Conservation (phyloP, 2,329 filamentous ascomycete genomes). For the Xylariomycetidae sp. region DNA sequence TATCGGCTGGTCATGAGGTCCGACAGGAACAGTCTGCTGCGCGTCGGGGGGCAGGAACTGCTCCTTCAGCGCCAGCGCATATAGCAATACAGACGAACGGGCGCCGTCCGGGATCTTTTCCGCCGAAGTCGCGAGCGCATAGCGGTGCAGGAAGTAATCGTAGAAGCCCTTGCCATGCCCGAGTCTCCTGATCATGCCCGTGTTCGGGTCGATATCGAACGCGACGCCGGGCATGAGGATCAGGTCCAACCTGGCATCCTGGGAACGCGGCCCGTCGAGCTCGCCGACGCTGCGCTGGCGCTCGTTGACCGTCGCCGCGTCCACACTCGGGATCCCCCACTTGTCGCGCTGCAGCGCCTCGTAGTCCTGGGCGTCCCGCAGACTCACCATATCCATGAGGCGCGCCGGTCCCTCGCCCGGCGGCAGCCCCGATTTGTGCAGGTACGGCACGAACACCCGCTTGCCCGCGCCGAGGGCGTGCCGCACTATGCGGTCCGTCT, state of each 20-base stretch:
- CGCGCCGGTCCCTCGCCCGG: slow-evolving; percentile 48
- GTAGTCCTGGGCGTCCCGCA: slow-evolving; percentile 70
- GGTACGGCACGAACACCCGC: slow-evolving; percentile 85
- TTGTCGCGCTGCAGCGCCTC: slow-evolving; percentile 68
- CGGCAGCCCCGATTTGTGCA: slow-evolving; percentile 56
- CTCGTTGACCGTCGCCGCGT: slow-evolving; percentile 54
- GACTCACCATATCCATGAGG: slow-evolving; percentile 92
- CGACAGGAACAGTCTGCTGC: slow-evolving; percentile 64
- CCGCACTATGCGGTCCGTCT: slow-evolving; percentile 74
- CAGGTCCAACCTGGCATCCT: slow-evolving; percentile 61
- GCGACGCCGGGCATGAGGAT: slow-evolving; percentile 90
- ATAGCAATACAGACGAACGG: slow-evolving; percentile 42
- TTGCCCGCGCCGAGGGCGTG: slow-evolving; percentile 75
- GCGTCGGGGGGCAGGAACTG: slow-evolving; percentile 62
- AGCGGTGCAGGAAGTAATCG: slow-evolving; percentile 82
- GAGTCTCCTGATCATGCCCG: slow-evolving; percentile 60
- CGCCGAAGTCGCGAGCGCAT: slow-evolving; percentile 38
- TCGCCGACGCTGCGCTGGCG: slow-evolving; percentile 71
- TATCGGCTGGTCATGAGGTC: slow-evolving; percentile 70
- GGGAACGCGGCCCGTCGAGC: slow-evolving; percentile 36
- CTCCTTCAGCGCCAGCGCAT: slow-evolving; percentile 79
- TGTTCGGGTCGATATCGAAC: slow-evolving; percentile 61
- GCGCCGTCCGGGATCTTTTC: slow-evolving; percentile 27
- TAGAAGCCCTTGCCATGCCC: slow-evolving; percentile 98
- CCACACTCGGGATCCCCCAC: slow-evolving; percentile 93